Evolutionary conservation across 768 basidiomycete genomes (phyloP), one percentile per base, ranked within the genome.

Genomic region (Auriculariales sp.): DNA sequence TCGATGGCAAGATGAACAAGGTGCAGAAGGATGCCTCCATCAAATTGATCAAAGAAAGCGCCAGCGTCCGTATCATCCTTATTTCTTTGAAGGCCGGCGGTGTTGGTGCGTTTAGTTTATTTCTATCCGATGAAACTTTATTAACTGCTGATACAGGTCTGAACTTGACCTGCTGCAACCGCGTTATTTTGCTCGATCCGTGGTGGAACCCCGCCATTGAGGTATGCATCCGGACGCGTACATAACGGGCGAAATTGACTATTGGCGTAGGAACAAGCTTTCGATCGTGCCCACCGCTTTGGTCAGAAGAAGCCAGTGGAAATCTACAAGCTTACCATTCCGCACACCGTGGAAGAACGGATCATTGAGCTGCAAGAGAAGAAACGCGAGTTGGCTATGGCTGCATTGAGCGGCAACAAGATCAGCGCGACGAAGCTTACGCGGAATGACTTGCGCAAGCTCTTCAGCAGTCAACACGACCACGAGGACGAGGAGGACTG

Each of bases 21-120:
- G 75, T 75, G 28, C 73, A 89, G 56, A 81, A 92, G 10, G 85
- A 91, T 56, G 74, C 70, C 14, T 74, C 87, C 3, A 64, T 98
- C 35, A 68, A 79, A 30, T 77, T 74, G 56, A 91, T 99, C 64
- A 77, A 74, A 58, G 76, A 55, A 15, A 77, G 74, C 60, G 62
- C 64, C 25, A 68, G 57, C 14, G 78, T 72, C 10, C 74, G 74
- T 28, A 80, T 94, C 35, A 95, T 98, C 53, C 66, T 99, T 54
- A 92, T 98, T 54, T 95, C 91, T 0, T 93, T 97, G 76, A 95
- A 93, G 63, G 91, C 92, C 27, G 92, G 92, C 3, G 86, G 86
- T 58, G 90, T 85, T n/a, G 89, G 89, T 86, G 22, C 49, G 52
- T 49, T 24, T 49, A n/a, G n/a, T n/a, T 22, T 17, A 2, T 46